Percentiles rank a stretch among this genome's conserved stretches.
Evolutionary conservation across 2,329 filamentous ascomycete genomes (phyloP).

Genomic region (Lasiodiplodia gonubiensis): DNA sequence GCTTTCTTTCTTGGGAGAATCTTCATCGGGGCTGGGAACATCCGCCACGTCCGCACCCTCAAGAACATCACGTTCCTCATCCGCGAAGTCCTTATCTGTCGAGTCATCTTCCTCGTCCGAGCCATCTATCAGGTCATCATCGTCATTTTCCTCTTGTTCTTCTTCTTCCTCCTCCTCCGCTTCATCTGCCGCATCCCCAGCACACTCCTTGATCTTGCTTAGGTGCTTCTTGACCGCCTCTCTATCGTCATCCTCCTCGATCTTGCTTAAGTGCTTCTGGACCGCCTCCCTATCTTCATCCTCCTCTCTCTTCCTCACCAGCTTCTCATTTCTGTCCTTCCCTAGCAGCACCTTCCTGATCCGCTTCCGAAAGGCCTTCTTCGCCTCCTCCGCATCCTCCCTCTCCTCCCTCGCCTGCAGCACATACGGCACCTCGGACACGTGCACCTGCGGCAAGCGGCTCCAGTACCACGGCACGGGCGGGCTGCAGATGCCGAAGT

Average conservation of each 20-base stretch:
- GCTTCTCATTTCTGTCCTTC: neutral
- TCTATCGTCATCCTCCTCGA: no score
- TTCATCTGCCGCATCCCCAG: no score
- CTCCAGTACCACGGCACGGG: neutral
- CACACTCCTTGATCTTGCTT: no score
- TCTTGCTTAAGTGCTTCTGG: no score
- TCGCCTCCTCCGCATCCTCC: neutral
- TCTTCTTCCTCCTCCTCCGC: neutral
- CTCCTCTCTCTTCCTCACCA: neutral
- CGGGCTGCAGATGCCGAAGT: neutral
- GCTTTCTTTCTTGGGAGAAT: neutral
- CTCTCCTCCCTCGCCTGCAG: neutral
- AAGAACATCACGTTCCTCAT: neutral
- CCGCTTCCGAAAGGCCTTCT: no score
- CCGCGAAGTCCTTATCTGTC: neutral
- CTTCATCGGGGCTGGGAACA: neutral
- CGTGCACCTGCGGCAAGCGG: neutral
- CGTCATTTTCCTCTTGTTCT: neutral
- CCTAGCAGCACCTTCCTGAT: neutral
- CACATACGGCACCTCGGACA: neutral
- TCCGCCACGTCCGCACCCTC: neutral
- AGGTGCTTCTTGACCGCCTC: no score
- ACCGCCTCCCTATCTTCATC: no score
- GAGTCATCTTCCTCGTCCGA: neutral
- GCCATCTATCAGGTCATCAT: neutral